Conservation (phyloP, 331 rosid genomes). For the Saraca asoca region DNA sequence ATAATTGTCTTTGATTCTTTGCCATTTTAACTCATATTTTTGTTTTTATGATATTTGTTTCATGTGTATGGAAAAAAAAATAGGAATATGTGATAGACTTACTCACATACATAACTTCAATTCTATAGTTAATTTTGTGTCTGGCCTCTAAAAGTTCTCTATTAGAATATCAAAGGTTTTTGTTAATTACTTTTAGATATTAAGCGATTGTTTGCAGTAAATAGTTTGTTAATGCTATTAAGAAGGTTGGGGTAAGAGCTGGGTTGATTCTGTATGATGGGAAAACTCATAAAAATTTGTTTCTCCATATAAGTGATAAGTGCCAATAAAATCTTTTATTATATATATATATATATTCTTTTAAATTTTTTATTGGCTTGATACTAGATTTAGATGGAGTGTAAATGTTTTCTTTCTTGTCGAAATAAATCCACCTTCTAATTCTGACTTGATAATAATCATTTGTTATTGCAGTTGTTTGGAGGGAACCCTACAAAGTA, state of each 20-base stretch:
- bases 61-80: background rate
- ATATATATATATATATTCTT: too few species aligned
- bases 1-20: background rate
- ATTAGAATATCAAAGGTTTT: background rate
- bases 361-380: too few species aligned
- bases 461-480: too few species aligned
- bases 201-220: constrained; percentile 56
- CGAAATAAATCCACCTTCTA: too few species aligned
- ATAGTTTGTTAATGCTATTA: constrained; percentile 59
- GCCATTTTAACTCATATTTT: constrained; percentile 21
- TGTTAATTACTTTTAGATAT: constrained; percentile 15
- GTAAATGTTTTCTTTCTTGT: too few species aligned
- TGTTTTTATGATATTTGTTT: constrained; percentile 6
- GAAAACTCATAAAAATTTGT: constrained; percentile 93
- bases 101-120: constrained; percentile 4
- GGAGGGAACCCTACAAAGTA: too few species aligned
- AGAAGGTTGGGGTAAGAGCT: constrained; percentile 65
- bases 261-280: constrained; percentile 73
- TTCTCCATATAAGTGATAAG: constrained; percentile 71
- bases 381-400: too few species aligned
- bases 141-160: constrained; percentile 1
- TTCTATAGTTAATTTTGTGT: constrained; percentile 22
- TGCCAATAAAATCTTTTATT: too few species aligned
- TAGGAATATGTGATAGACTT: constrained; percentile 7
- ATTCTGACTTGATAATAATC: too few species aligned